phyloP scores from a whole-genome alignment of 192 early-diverging fungal species.

The Gonapodya sp. region DNA sequence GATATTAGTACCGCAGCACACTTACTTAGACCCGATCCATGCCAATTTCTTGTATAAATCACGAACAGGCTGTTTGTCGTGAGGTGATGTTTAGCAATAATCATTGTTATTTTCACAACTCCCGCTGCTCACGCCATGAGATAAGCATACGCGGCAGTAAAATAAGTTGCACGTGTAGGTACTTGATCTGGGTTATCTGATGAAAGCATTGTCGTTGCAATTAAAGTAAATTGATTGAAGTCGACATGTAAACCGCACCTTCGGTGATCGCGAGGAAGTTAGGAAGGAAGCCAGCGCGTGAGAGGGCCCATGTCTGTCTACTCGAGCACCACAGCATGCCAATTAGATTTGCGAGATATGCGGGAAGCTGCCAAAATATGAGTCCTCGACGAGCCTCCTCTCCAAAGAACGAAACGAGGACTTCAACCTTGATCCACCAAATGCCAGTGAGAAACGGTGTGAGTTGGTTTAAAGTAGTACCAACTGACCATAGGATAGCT shows the following conservation, averaged over 20 bases:
- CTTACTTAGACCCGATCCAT: not conserved
- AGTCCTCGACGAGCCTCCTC: not conserved
- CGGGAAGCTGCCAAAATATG: slow-evolving; percentile 5
- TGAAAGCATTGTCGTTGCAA: too few species aligned
- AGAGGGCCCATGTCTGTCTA: slow-evolving; percentile 15
- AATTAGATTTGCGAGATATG: not conserved
- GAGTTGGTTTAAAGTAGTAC: too few species aligned
- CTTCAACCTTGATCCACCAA: not conserved
- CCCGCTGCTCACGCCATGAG: not conserved
- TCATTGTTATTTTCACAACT: not conserved
- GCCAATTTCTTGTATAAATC: slow-evolving; percentile 1
- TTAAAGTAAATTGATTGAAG: not conserved
- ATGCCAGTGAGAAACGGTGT: too few species aligned
- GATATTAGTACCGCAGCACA: too few species aligned
- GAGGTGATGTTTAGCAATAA: not conserved
- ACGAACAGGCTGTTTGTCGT: not conserved
- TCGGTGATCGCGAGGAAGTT: not conserved
- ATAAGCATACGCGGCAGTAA: slow-evolving; percentile 1
- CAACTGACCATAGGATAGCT: not conserved
- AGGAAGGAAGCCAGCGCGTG: slow-evolving; percentile 6
- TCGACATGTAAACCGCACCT: not conserved
- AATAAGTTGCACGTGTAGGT: slow-evolving; percentile 11
- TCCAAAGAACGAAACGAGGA: not conserved
- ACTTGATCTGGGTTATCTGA: not conserved
- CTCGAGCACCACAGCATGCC: slow-evolving; percentile 13